phyloP scores from a whole-genome alignment of 768 basidiomycete genomes.

The Agrocybe pediades region DNA sequence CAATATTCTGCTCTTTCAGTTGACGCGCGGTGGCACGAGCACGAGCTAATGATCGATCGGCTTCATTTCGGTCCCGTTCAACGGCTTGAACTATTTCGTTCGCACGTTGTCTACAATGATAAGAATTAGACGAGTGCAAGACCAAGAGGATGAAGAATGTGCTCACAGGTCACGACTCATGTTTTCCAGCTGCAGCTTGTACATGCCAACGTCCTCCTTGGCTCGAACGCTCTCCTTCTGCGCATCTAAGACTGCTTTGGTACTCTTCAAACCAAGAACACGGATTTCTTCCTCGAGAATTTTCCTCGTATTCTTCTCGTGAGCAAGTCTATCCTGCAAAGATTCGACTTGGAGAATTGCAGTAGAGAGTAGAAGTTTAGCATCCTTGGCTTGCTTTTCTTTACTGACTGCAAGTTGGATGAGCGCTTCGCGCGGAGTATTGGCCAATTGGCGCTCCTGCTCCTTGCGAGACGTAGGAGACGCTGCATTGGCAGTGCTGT shows the following conservation, averaged over 20 bases:
- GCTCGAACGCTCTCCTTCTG: conserved; percentile 27
- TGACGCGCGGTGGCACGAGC: conserved; percentile 56
- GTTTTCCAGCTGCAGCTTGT: conserved; percentile 26
- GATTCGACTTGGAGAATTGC: conserved; percentile 28
- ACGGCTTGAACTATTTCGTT: conserved; percentile 23
- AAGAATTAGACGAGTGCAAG: not conserved
- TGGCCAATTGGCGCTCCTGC: conserved; percentile 26
- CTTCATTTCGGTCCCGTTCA: conserved; percentile 33
- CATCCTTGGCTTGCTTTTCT: conserved; percentile 29
- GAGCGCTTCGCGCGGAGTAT: conserved; percentile 25
- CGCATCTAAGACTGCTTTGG: conserved; percentile 26
- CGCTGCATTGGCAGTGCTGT: conserved; percentile 7
- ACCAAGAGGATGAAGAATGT: not conserved
- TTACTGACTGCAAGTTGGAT: conserved; percentile 25
- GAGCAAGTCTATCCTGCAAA: conserved; percentile 15
- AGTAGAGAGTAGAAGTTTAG: conserved; percentile 26
- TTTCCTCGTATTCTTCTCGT: conserved; percentile 16
- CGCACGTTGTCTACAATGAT: conserved; percentile 22
- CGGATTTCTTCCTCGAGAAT: conserved; percentile 24
- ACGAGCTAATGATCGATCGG: conserved; percentile 32
- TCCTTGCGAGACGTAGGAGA: conserved; percentile 19
- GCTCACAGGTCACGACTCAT: conserved; percentile 30
- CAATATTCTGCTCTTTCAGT: conserved; percentile 52
- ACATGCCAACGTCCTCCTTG: conserved; percentile 26
- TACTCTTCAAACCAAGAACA: conserved; percentile 23